Base-by-base conservation (phyloP, 2,329 filamentous ascomycete genomes). In the Diaporthe citri region DNA sequence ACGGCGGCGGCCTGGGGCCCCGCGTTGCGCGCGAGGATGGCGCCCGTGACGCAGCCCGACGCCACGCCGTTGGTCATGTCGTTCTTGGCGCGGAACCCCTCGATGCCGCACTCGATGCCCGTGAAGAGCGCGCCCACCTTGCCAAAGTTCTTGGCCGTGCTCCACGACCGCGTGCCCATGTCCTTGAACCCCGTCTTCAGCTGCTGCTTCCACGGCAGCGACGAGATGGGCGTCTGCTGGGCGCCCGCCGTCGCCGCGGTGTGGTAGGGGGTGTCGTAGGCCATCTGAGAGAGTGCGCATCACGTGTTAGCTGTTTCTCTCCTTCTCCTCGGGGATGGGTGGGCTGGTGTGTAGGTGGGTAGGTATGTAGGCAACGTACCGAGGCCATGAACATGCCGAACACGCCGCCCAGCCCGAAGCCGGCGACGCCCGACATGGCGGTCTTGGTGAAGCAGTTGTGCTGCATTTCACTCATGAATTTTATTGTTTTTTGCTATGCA, bases 301-400 rank as follows among this genome's bases (percentile, higher is more conserved):
- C 28, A n/a, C 39, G 46, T 55, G 72, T 36, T 55, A 57, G 76
- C 70, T 66, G 67, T 46, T 52, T 20, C 9, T 22, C 6, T 17
- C 8, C 25, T n/a, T 4, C n/a, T n/a, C n/a, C n/a, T n/a, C n/a
- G n/a, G 55, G 39, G 43, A 46, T 34, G 36, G n/a, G 41, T 69
- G 72, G 72, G 57, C 66, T 67, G 51, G n/a, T n/a, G n/a, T n/a
- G n/a, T n/a, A n/a, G n/a, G n/a, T n/a, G n/a, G n/a, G n/a, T n/a
- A n/a, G n/a, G n/a, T n/a, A n/a, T n/a, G n/a, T n/a, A 48, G 46
- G 34, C 28, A 57, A 72, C 93, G 77, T 92, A 97, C 95, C 81
- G 94, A 97, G 75, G 96, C 95, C 96, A 98, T 99, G 88, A 99
- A 99, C 80, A 98, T 90, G 79, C 97, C 97, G 80, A 99, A 99